Conservation (phyloP, 1,284 basidiomycete genomes). For the Cystobasidium pallidum region DNA sequence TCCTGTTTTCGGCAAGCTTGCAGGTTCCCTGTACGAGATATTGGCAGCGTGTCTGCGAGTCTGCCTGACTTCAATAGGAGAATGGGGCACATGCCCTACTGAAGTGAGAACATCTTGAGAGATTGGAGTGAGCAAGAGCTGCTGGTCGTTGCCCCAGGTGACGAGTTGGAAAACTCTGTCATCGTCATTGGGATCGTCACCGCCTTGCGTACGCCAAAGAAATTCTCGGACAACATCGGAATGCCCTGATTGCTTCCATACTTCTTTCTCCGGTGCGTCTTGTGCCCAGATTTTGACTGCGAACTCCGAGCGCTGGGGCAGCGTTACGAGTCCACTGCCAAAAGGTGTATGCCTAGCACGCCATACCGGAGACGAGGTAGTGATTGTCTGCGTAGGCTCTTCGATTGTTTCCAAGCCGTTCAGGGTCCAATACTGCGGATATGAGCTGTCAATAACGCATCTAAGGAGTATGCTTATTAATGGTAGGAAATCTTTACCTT, state of each 20-base stretch:
- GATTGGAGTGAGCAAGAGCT: conserved; percentile 88
- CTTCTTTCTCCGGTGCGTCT: conserved; percentile 62
- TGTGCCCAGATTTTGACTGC: conserved; percentile 80
- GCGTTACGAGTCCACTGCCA: conserved; percentile 81
- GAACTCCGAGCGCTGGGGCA: conserved; percentile 87
- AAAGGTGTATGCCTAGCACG: conserved; percentile 90
- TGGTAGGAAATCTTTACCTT: conserved; percentile 69
- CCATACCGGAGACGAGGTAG: conserved; percentile 89
- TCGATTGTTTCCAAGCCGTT: conserved; percentile 34
- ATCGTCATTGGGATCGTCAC: conserved; percentile 57
- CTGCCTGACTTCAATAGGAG: conserved; percentile 61
- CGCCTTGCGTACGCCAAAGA: conserved; percentile 79
- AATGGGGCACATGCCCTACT: conserved; percentile 61
- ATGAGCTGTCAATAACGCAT: background rate
- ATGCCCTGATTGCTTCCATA: conserved; percentile 83
- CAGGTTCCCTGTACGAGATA: conserved; percentile 43
- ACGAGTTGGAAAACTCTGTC: conserved; percentile 85
- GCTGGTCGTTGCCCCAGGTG: conserved; percentile 95
- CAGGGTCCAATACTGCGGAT: conserved; percentile 48
- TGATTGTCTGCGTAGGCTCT: conserved; percentile 36
- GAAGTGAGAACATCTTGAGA: conserved; percentile 67
- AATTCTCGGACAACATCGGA: conserved; percentile 96
- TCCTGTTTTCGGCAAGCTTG: conserved; percentile 27
- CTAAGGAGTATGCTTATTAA: background rate
- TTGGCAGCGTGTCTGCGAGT: conserved; percentile 56